A percentile compares a stretch with the other conserved stretches of the same genome.
phyloP scores from a whole-genome alignment of 2,329 filamentous ascomycete genomes.

The Cryphonectria naterciae region DNA sequence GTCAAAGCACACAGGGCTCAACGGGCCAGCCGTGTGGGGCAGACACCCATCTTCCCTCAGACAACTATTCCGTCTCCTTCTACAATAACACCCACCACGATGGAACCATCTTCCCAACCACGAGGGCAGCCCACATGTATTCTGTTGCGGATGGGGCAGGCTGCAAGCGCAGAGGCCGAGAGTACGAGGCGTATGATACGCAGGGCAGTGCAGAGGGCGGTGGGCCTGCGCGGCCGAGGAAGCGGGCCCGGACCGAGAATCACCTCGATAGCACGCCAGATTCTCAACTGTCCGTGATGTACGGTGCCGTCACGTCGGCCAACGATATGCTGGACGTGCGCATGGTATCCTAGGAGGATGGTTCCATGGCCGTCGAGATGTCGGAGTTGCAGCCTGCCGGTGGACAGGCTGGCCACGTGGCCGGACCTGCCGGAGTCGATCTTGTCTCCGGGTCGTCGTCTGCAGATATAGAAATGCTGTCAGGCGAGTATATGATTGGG shows the following conservation, averaged over 20 bases:
- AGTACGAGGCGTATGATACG: background rate
- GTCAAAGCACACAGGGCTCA: background rate
- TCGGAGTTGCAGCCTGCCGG: background rate
- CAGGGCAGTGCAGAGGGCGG: background rate
- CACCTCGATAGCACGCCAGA: background rate
- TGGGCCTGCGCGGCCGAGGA: background rate
- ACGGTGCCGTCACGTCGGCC: background rate
- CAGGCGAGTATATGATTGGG: background rate
- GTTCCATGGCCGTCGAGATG: background rate
- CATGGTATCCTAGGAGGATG: background rate
- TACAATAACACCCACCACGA: background rate
- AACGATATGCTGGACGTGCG: background rate
- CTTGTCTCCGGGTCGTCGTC: background rate
- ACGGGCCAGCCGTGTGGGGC: background rate
- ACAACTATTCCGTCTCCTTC: background rate
- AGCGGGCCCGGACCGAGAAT: background rate
- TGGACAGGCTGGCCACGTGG: background rate
- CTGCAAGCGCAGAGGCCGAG: background rate
- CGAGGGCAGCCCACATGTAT: background rate
- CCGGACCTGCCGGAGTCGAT: background rate
- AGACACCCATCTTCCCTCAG: background rate
- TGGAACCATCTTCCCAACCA: background rate
- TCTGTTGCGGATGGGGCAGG: background rate
- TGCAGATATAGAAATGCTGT: background rate
- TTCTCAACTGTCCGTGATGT: background rate